Base-by-base conservation (phyloP, 2,329 filamentous ascomycete genomes). In the Amylocarpus encephaloides region DNA sequence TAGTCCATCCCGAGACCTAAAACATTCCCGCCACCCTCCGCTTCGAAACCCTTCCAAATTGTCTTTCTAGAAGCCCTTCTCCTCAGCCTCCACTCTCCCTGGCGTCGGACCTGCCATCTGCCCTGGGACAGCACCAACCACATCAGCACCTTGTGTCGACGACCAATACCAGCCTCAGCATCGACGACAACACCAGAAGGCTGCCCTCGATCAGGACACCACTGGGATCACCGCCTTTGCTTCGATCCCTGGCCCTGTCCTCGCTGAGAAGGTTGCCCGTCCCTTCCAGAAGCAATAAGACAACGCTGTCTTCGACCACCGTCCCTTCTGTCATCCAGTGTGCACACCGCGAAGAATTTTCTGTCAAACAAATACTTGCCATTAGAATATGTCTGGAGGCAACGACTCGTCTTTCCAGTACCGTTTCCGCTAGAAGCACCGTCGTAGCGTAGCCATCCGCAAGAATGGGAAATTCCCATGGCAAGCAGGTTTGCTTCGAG, bases 401-500 rank as follows among this genome's bases (percentile, higher is more conserved):
- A 57, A 48, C 44, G 44, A 48, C 26, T 44, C 41, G 35, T 43
- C 42, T 18, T 43, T 47, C 36, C 33, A 50, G 26, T 40, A 52
- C 36, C 36, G 45, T 43, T 43, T 22, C 48, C 32, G 46, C 30
- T 50, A 51, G 43, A 53, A 12, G 36, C 46, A 41, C 48, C 36
- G 43, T 32, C 36, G 35, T 38, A 50, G 16, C 36, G 35, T 38
- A 50, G 16, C 39, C 15, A 32, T 47, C 56, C 55, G 51, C 49
- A 52, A 59, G 29, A 30, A 97, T 97, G 92, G 92, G 92, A 68
- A 96, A 97, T 74, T 86, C 85, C 68, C 90, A 92, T 72, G 91
- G 91, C 71, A 96, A 96, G 71, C 88, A 88, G 71, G 82, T 95
- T 73, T 85, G 90, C 69, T 85, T 91, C 72, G 88, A 86, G 72